Percentiles rank a stretch among this genome's conserved stretches.
These are phyloP conservation scores for Anthostomella pinea DNA, from an alignment of 2,329 filamentous ascomycete species.

Conservation along the genomic window DNA sequence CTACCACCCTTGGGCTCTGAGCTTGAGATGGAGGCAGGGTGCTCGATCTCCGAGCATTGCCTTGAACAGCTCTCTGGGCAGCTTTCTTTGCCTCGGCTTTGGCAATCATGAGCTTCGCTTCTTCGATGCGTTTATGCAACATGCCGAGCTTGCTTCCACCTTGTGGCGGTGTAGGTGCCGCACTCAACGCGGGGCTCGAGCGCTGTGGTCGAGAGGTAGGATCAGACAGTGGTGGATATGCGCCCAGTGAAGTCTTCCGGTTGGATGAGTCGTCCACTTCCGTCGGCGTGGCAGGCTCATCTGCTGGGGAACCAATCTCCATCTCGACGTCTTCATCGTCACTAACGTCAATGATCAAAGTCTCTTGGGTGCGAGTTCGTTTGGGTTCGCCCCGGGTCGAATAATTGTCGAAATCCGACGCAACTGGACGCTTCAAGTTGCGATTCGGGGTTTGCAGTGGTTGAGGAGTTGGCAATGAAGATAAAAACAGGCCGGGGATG, in stretches of 20 bases:
- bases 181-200: constrained; percentile 37
- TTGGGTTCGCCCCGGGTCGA: constrained; percentile 44
- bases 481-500: constrained; percentile 26
- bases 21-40: no score
- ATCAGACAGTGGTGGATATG: constrained; percentile 44
- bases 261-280: constrained; percentile 31
- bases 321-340: constrained; percentile 68
- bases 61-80: constrained; percentile 21
- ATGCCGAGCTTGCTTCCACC: constrained; percentile 27
- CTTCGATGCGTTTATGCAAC: constrained; percentile 52
- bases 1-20: constrained; percentile 13
- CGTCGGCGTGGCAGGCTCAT: constrained; percentile 35
- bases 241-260: constrained; percentile 40
- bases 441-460: constrained; percentile 26
- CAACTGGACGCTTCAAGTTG: constrained; percentile 57
- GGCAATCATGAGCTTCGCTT: constrained; percentile 57
- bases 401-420: constrained; percentile 67
- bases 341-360: constrained; percentile 80
- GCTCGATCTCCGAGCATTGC: no score
- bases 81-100: constrained; percentile 54
- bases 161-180: constrained; percentile 35
- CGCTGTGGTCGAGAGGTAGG: constrained; percentile 37
- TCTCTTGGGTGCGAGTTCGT: constrained; percentile 49
- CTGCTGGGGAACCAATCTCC: constrained; percentile 59
- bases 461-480: constrained; percentile 12